Evolutionary conservation across 2,329 filamentous ascomycete species (phyloP).

Genomic region (Hymenoscyphus fructigenus): DNA sequence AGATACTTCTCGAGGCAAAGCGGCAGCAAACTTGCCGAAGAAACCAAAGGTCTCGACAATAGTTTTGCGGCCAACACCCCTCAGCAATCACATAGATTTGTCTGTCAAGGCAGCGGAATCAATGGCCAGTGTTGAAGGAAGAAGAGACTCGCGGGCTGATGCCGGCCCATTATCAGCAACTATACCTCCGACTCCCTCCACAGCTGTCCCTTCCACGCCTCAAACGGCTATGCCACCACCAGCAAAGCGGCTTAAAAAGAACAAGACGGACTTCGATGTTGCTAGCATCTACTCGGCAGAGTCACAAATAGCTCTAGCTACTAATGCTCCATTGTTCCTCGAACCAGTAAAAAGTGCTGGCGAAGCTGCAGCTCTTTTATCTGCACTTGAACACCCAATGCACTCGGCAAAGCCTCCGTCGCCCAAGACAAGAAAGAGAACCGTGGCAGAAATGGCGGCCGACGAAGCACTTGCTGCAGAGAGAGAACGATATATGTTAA

Average conservation of each 20-base stretch:
- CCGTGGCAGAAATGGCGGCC: constrained; percentile 89
- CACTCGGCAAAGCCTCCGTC: constrained; percentile 75
- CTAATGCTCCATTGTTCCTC: constrained; percentile 72
- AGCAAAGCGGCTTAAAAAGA: constrained; percentile 66
- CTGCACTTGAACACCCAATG: constrained; percentile 71
- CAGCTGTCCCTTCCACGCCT: constrained; percentile 59
- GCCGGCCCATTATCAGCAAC: constrained; percentile 45
- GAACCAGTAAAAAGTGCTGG: constrained; percentile 70
- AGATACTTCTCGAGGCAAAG: constrained; percentile 47
- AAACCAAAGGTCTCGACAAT: constrained; percentile 72
- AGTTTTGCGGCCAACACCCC: constrained; percentile 80
- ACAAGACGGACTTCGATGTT: constrained; percentile 74
- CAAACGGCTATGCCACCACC: constrained; percentile 56
- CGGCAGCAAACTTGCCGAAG: constrained; percentile 37
- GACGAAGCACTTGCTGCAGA: constrained; percentile 90
- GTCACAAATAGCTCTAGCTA: constrained; percentile 70
- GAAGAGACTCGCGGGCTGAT: constrained; percentile 45
- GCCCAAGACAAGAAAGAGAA: constrained; percentile 88
- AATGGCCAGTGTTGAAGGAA: constrained; percentile 42
- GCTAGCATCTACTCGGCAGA: constrained; percentile 74
- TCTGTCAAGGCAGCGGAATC: constrained; percentile 73
- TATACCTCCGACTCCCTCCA: constrained; percentile 64
- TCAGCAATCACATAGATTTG: constrained; percentile 74
- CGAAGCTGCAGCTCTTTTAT: constrained; percentile 70
- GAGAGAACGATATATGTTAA: constrained; percentile 88